These are phyloP conservation scores for Colletotrichum musae DNA, from an alignment of 2,329 filamentous ascomycete species.

Conservation along the genomic window DNA sequence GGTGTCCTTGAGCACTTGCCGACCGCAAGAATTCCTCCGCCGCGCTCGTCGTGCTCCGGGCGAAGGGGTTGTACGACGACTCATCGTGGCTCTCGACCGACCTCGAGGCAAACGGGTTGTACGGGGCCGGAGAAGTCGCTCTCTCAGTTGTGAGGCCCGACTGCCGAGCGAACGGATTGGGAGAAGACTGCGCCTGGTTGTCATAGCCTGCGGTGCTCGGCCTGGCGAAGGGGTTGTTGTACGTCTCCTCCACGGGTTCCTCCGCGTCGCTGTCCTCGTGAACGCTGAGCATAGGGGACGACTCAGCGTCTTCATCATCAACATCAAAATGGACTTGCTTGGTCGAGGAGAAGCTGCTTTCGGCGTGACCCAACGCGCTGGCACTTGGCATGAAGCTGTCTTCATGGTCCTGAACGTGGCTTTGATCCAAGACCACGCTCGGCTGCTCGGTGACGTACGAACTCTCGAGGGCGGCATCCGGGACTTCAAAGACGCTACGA, in stretches of 20 bases:
- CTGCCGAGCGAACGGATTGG: conserved; percentile 26
- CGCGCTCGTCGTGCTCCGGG: conserved; percentile 20
- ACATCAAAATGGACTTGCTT: conserved; percentile 15
- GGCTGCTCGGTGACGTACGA: conserved; percentile 24
- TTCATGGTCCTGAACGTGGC: background rate
- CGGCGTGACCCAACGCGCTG: background rate
- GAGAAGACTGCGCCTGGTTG: conserved; percentile 10
- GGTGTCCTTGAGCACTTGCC: conserved; percentile 21
- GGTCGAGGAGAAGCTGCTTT: background rate
- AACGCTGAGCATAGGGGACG: conserved; percentile 31
- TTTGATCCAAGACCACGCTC: conserved; percentile 11
- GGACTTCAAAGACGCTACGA: conserved; percentile 16
- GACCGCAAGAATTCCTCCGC: conserved; percentile 30
- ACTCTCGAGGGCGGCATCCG: conserved; percentile 14
- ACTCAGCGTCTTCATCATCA: background rate
- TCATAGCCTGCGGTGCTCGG: background rate
- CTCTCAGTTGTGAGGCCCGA: background rate
- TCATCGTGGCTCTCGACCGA: background rate
- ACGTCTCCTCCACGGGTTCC: background rate
- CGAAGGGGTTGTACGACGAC: conserved; percentile 15
- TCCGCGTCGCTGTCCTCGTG: conserved; percentile 18
- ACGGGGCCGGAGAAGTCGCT: background rate
- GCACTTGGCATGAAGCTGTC: background rate
- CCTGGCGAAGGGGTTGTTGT: conserved; percentile 26
- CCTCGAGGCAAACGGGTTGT: conserved; percentile 7